Evolutionary conservation across 176 grass and related monocot species (phyloP).

Genomic region (Avena insularis): DNA sequence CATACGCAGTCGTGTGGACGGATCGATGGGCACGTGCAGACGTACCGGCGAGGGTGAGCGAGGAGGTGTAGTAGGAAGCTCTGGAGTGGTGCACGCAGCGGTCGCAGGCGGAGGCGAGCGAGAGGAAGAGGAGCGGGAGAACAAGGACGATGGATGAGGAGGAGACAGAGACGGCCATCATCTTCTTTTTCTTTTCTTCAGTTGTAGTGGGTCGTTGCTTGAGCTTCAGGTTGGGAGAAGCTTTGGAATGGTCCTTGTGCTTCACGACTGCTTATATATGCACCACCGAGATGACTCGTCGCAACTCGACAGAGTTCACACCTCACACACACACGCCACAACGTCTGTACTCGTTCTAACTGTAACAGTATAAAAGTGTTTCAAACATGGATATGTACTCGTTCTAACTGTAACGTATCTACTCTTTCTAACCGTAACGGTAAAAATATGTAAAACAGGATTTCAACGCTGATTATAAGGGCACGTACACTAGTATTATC

Average conservation of each 20-base stretch:
- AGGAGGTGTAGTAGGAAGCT: conserved; percentile 58
- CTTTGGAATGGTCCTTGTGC: conserved; percentile 9
- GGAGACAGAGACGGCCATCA: conserved; percentile 51
- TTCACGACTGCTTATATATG: conserved; percentile 56
- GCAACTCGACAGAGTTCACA: not conserved
- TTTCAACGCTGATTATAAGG: no score
- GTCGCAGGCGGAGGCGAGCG: conserved; percentile 66
- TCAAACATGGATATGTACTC: no score
- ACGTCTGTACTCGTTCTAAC: no score
- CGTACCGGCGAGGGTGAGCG: conserved; percentile 60
- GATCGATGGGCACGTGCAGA: not conserved
- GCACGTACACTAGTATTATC: no score
- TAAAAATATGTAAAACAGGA: no score
- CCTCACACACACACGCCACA: no score
- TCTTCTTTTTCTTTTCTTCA: not conserved
- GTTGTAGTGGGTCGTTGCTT: not conserved
- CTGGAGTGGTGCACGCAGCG: conserved; percentile 67
- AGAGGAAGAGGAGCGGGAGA: conserved; percentile 37
- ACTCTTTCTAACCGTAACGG: no score
- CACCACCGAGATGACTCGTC: not conserved
- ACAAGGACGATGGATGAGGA: not conserved
- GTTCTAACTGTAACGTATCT: no score
- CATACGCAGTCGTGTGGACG: not conserved
- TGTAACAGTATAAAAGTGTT: no score
- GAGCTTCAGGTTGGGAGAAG: not conserved